phyloP scores from a whole-genome alignment of 495 filamentous ascomycete genomes.

The Hypoxylon lienhwacheense region DNA sequence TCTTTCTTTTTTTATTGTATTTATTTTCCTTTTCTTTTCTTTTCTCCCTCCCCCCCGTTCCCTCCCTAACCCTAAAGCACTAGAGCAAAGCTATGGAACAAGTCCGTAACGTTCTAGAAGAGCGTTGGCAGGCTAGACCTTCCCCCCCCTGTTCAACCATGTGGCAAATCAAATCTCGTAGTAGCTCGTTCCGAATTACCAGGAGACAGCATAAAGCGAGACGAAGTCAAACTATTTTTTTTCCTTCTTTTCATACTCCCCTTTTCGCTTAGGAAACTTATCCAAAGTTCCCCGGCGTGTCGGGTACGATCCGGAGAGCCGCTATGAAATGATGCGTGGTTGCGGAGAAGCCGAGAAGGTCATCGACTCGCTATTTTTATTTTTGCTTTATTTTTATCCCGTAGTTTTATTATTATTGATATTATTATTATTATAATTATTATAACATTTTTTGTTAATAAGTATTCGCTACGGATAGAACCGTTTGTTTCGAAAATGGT shows the following conservation, averaged over 20 bases:
- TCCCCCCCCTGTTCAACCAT: constrained; percentile 31
- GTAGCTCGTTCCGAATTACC: constrained; percentile 15
- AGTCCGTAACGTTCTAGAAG: constrained; percentile 40
- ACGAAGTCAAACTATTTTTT: constrained; percentile 18
- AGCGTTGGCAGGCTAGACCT: constrained; percentile 17
- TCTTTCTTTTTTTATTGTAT: background rate
- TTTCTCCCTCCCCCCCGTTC: too few species aligned
- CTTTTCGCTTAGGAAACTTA: constrained; percentile 17
- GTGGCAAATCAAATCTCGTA: constrained; percentile 33
- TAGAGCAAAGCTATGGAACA: constrained; percentile 33
- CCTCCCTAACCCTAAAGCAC: too few species aligned
- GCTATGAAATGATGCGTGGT: constrained; percentile 29
- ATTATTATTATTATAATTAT: too few species aligned
- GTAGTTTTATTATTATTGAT: too few species aligned
- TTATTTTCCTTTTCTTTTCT: background rate
- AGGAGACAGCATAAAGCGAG: constrained; percentile 21
- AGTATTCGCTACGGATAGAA: constrained; percentile 3
- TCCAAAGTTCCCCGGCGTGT: constrained; percentile 27
- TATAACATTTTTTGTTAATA: too few species aligned
- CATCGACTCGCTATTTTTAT: constrained; percentile 17
- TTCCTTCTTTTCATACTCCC: background rate
- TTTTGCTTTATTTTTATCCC: too few species aligned
- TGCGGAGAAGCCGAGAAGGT: constrained; percentile 31
- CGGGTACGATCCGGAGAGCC: constrained; percentile 35
- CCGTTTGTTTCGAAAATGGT: constrained; percentile 3